Evolutionary conservation across 345 rosid species (phyloP).

Genomic region (Abelmoschus esculentus): DNA sequence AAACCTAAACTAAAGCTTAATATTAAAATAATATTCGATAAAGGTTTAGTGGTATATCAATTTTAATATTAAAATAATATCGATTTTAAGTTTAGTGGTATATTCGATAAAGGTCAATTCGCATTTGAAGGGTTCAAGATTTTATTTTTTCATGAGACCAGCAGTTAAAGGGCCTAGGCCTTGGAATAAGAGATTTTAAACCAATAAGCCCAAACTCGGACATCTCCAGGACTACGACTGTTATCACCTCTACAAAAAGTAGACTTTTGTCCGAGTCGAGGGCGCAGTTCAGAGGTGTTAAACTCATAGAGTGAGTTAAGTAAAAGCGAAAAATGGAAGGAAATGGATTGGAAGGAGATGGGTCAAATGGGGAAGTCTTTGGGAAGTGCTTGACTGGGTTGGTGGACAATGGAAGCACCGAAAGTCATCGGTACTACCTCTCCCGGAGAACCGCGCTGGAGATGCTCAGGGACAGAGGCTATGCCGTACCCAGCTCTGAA

Average conservation of each 20-base stretch:
- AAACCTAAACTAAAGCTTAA: no score
- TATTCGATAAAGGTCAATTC: no score
- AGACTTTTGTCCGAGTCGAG: neutral
- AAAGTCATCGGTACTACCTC: constrained; percentile 63
- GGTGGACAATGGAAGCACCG: constrained; percentile 51
- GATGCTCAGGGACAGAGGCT: constrained; percentile 87
- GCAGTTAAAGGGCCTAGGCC: no score
- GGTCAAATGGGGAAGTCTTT: constrained; percentile 11
- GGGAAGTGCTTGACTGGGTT: constrained; percentile 44
- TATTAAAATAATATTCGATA: no score
- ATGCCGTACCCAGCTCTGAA: constrained; percentile 49
- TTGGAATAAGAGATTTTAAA: neutral
- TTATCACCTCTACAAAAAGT: neutral
- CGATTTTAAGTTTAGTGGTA: no score
- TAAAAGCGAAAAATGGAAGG: constrained; percentile 16
- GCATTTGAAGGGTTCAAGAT: no score
- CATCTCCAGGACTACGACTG: neutral
- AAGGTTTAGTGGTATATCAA: no score
- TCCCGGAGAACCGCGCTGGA: constrained; percentile 62
- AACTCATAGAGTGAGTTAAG: neutral
- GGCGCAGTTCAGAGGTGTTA: neutral
- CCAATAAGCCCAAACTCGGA: neutral
- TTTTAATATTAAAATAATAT: no score
- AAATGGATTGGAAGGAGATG: constrained; percentile 14
- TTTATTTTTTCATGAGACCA: no score